phyloP scores from a whole-genome alignment of 352 stramenopile species.

The Globisporangium spiculum region DNA sequence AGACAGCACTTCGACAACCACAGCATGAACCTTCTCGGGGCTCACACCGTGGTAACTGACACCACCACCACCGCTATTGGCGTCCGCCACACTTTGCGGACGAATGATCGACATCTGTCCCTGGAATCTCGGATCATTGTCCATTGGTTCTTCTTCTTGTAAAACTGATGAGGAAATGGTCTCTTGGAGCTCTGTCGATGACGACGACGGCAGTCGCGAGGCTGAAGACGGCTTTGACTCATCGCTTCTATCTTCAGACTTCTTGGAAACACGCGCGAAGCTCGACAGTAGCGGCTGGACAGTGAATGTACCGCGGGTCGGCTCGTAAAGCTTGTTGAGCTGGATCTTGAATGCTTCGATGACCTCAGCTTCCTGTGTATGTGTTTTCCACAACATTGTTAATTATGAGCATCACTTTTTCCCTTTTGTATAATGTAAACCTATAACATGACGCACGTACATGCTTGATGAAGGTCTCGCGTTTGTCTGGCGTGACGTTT shows the following conservation, averaged over 20 bases:
- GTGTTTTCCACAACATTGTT: background rate
- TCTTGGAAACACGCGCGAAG: slow-evolving; percentile 23
- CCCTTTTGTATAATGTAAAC: background rate
- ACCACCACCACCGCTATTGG: background rate
- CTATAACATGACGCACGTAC: slow-evolving; percentile 24
- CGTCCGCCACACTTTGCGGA: background rate
- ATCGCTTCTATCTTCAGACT: background rate
- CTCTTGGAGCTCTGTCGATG: slow-evolving; percentile 1
- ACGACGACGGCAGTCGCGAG: background rate
- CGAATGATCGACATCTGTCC: slow-evolving; percentile 6
- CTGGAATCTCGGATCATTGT: background rate
- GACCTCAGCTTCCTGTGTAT: slow-evolving; percentile 40
- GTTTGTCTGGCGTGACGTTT: slow-evolving; percentile 97
- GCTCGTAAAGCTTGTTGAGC: slow-evolving; percentile 62
- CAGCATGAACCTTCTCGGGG: background rate
- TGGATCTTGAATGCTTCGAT: slow-evolving; percentile 57
- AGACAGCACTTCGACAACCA: slow-evolving; percentile 15
- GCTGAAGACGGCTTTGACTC: background rate
- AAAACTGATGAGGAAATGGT: background rate
- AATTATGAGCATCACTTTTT: background rate
- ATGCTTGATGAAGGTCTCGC: slow-evolving; percentile 89
- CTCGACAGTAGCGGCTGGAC: slow-evolving; percentile 55
- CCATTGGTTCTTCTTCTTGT: background rate
- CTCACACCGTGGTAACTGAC: background rate
- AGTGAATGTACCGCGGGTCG: slow-evolving; percentile 53